Conservation (phyloP, 805 yeast genomes). For the Huiozyma sinensis region DNA sequence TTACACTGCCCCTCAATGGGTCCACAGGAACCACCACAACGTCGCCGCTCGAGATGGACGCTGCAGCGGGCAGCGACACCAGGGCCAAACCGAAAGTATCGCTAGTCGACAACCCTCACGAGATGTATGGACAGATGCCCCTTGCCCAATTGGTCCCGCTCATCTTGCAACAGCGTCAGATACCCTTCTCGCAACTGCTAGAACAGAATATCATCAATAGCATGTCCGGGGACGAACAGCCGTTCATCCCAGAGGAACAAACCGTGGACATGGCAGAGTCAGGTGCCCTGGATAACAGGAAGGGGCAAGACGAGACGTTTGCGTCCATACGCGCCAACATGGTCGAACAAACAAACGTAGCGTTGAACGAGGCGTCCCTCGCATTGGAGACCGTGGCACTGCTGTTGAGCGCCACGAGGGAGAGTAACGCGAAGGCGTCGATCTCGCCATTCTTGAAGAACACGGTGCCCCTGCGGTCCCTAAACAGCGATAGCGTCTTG, state of each 20-base stretch:
- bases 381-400: conserved; percentile 82
- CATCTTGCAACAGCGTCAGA: conserved; percentile 31
- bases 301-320: background rate
- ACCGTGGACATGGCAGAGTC: background rate
- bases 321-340: conserved; percentile 40
- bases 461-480: conserved; percentile 64
- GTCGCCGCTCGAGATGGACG: background rate
- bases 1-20: conserved; percentile 11
- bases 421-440: conserved; percentile 77
- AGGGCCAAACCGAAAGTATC: conserved; percentile 3
- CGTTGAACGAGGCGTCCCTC: conserved; percentile 81
- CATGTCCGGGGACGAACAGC: background rate
- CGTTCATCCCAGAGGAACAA: background rate
- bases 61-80: background rate
- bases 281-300: background rate
- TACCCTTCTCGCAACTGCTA: conserved; percentile 6
- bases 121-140: conserved; percentile 29
- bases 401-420: conserved; percentile 67
- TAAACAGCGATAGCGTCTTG: conserved; percentile 37
- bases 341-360: conserved; percentile 43
- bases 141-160: conserved; percentile 48
- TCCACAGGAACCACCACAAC: background rate
- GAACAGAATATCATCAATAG: conserved; percentile 2
- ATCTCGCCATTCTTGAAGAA: conserved; percentile 78
- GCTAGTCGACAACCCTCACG: conserved; percentile 24